Evolutionary conservation across 2,329 filamentous ascomycete species (phyloP).

Genomic region (Pseudocercospora crystallina): DNA sequence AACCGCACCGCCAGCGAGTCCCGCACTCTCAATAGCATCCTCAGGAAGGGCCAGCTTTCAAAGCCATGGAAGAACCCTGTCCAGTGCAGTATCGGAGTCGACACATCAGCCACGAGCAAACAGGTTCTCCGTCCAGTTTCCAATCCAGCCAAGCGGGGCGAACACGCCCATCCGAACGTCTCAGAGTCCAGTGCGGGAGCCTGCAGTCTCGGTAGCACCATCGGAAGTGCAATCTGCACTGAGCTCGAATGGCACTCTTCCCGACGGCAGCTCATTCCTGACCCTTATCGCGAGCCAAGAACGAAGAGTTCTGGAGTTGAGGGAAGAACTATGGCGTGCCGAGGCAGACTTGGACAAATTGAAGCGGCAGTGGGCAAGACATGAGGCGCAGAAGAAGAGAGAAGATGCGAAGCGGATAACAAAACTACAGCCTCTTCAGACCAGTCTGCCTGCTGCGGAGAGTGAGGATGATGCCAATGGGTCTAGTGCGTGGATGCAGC

Average conservation of each 20-base stretch:
- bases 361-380: conserved; percentile 78
- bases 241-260: conserved; percentile 1
- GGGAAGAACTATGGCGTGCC: conserved; percentile 82
- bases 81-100: conserved; percentile 25
- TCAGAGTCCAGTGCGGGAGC: conserved; percentile 34
- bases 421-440: conserved; percentile 56
- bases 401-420: conserved; percentile 63
- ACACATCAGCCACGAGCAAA: conserved; percentile 33
- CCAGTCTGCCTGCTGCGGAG: conserved; percentile 35
- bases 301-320: conserved; percentile 82
- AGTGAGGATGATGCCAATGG: conserved; percentile 49
- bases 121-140: conserved; percentile 51
- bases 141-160: conserved; percentile 42
- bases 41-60: conserved; percentile 26
- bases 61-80: conserved; percentile 31
- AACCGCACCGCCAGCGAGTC: conserved; percentile 19
- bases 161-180: conserved; percentile 34
- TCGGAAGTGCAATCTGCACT: conserved; percentile 8
- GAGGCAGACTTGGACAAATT: conserved; percentile 73
- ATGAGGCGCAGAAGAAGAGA: conserved; percentile 75
- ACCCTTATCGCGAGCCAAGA: conserved; percentile 91
- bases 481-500: conserved; percentile 45
- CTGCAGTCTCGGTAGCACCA: conserved; percentile 17
- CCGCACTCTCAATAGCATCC: conserved; percentile 15
- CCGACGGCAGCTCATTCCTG: conserved; percentile 60